Conservation (phyloP, 768 basidiomycete species). For the Agrocybe pediades region DNA sequence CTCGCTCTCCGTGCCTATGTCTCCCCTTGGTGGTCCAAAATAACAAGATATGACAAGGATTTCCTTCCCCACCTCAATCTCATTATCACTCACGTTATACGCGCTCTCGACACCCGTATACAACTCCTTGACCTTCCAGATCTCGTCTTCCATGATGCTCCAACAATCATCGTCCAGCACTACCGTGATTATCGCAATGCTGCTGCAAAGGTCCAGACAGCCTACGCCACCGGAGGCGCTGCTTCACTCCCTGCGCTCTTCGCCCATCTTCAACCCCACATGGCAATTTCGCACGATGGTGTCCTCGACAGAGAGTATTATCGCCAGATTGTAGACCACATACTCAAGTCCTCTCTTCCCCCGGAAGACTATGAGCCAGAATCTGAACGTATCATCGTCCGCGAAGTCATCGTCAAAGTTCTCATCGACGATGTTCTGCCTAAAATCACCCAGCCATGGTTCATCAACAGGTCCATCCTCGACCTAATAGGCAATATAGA, state of each 20-base stretch:
- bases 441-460: constrained; percentile 86
- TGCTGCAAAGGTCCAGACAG: constrained; percentile 57
- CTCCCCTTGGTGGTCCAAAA: constrained; percentile 84
- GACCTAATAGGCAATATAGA: constrained; percentile 58
- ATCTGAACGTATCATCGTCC: constrained; percentile 77
- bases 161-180: constrained; percentile 72
- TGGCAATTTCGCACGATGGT: constrained; percentile 73
- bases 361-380: constrained; percentile 78
- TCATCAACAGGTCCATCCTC: constrained; percentile 72
- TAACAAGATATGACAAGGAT: constrained; percentile 83
- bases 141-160: constrained; percentile 64
- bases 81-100: constrained; percentile 59
- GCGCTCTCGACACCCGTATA: constrained; percentile 59
- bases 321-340: constrained; percentile 74
- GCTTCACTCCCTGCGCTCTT: constrained; percentile 68
- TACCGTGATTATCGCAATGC: constrained; percentile 79
- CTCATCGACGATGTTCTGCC: constrained; percentile 69
- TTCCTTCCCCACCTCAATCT: constrained; percentile 71
- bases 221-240: constrained; percentile 71
- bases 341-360: constrained; percentile 75
- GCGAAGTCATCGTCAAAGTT: constrained; percentile 82
- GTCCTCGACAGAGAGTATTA: constrained; percentile 73
- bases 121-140: constrained; percentile 55
- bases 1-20: constrained; percentile 79
- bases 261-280: constrained; percentile 82